Base-by-base conservation (phyloP, 2,329 filamentous ascomycete species). In the Pseudocercospora fuligena region DNA sequence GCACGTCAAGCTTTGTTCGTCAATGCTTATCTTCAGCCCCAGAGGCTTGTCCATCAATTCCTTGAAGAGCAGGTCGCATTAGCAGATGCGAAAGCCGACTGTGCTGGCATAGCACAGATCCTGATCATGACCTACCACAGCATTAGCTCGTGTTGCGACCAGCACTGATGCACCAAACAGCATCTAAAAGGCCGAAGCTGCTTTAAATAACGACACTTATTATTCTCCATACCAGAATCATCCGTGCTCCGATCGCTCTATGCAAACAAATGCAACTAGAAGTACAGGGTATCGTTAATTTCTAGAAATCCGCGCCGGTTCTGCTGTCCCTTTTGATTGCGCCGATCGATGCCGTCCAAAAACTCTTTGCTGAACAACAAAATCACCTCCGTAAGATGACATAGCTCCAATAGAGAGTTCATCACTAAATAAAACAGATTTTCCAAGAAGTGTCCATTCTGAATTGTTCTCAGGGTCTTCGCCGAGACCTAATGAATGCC, bases 381-480 rank as follows among this genome's bases (percentile, higher is more conserved):
- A 66, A 64, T 65, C 69, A 14, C 70, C 73, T n/a, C 64, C 61
- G 46, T 68, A 65, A 7, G 54, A 61, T 27, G 72, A 64, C 63
- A 76, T 65, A 25, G 71, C 63, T 57, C 70, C 66, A 60, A 74
- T 69, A 9, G 72, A 75, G 7, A 68, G 29, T 63, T 77, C 74
- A 63, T 81, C 80, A 19, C 77, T 78, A 73, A 82, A 82, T 6
- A 82, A 65, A 2, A 78, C 75, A 1, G 76, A 76, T 71, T 82
- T 82, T 3, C 76, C 76, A 33, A 78, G 71, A 29, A 82, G 43
- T 1, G 77, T 80, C 81, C 81, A 82, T 27, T 77, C 75, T 7
- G 56, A 62, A 5, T 66, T 60, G 19, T 60, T 29, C 12, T 67
- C 57, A 8, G 57, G 31, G 21, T 58, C 57, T 16, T 64, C 29